Conservation (phyloP, 768 basidiomycete genomes). For the Collybiopsis luxurians region DNA sequence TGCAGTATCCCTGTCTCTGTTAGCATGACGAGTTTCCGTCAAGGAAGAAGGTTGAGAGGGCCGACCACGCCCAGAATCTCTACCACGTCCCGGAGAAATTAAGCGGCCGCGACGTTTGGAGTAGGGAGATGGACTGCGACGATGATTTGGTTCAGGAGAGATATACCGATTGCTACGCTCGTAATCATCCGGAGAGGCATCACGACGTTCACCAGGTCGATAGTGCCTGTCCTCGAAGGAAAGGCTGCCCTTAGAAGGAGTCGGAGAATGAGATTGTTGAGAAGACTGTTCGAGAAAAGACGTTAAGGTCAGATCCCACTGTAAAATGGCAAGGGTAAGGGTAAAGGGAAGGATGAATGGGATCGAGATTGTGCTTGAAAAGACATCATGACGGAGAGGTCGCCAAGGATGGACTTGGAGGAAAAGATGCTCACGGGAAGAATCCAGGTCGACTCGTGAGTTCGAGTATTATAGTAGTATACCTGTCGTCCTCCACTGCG, state of each 20-base stretch:
- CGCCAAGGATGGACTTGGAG: not conserved
- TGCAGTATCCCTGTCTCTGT: slow-evolving; percentile 5
- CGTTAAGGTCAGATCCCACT: slow-evolving; percentile 6
- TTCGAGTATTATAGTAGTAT: slow-evolving; percentile 44
- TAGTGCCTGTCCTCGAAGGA: slow-evolving; percentile 44
- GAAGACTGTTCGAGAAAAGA: slow-evolving; percentile 4
- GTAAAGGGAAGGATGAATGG: not conserved
- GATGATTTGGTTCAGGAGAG: not conserved
- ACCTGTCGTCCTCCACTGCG: slow-evolving; percentile 29
- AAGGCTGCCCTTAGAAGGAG: slow-evolving; percentile 14
- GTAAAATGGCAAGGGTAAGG: not conserved
- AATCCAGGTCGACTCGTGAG: slow-evolving; percentile 43
- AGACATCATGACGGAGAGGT: slow-evolving; percentile 4
- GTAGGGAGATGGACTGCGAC: slow-evolving; percentile 8
- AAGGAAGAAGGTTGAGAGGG: not conserved
- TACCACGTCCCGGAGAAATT: not conserved
- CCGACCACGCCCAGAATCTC: not conserved
- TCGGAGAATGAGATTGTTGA: not conserved
- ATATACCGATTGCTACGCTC: not conserved
- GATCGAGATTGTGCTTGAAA: not conserved
- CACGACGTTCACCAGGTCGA: slow-evolving; percentile 26
- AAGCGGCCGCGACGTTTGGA: not conserved
- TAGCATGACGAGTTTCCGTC: slow-evolving; percentile 2
- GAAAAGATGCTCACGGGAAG: slow-evolving; percentile 22
- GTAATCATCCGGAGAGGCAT: slow-evolving; percentile 1